Conservation (phyloP, 352 stramenopile genomes). For the Peronosclerospora sorghi region DNA sequence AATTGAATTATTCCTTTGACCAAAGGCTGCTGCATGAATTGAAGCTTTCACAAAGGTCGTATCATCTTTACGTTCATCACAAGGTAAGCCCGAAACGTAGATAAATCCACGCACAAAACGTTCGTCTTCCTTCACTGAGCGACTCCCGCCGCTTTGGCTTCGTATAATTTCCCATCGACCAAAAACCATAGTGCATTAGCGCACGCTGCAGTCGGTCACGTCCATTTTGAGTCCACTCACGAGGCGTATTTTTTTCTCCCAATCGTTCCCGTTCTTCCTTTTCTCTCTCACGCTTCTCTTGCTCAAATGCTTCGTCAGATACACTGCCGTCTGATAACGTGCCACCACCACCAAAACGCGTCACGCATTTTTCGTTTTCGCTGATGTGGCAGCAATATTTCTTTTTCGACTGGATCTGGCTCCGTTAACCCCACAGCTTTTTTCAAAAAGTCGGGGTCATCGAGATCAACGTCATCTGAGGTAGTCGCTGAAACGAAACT, state of each 20-base stretch:
- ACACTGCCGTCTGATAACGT: constrained; percentile 61
- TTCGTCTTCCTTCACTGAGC: constrained; percentile 73
- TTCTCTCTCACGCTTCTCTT: constrained; percentile 36
- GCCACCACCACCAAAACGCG: constrained; percentile 59
- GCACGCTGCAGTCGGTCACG: constrained; percentile 74
- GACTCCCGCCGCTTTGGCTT: constrained; percentile 79
- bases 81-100: constrained; percentile 74
- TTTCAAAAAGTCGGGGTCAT: constrained; percentile 99
- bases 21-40: constrained; percentile 48
- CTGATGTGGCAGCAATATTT: constrained; percentile 61
- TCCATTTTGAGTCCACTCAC: constrained; percentile 82
- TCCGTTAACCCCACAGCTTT: constrained; percentile 90
- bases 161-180: constrained; percentile 83
- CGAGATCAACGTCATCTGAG: constrained; percentile 93
- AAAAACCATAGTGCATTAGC: constrained; percentile 83
- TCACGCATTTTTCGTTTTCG: constrained; percentile 78
- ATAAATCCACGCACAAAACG: constrained; percentile 80
- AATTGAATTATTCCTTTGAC: constrained; percentile 60
- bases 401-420: constrained; percentile 46
- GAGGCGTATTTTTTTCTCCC: constrained; percentile 48
- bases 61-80: constrained; percentile 65
- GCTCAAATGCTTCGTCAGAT: constrained; percentile 46
- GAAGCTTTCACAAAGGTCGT: constrained; percentile 75
- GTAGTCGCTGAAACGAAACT: constrained; percentile 86
- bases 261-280: constrained; percentile 40